Evolutionary conservation across 2,329 filamentous ascomycete species (phyloP), one percentile per base, ranked within the genome.

Genomic region (Cephalotrichum gorgonifer): DNA sequence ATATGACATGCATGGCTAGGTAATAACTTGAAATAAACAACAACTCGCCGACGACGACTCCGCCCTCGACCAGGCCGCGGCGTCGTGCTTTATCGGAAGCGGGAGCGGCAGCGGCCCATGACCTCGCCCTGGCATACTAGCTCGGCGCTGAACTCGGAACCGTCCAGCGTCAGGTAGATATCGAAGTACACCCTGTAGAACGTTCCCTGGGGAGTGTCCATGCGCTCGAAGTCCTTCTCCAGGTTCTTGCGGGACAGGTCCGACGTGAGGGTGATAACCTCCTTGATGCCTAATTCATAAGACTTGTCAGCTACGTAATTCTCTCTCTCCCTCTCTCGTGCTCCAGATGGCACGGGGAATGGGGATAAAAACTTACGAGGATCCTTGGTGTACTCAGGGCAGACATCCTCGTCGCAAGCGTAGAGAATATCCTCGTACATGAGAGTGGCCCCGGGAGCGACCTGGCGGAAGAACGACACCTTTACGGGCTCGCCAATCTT

Each of bases 351-450:
- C n/a, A n/a, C n/a, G n/a, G n/a, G n/a, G 15, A 42, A 14, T 11
- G 4, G 26, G 15, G 17, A n/a, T 12, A 7, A 3, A 3, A 54
- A 86, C 90, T 83, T 83, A 95, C 93, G 88, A 58, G 93, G 91
- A 79, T 98, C 93, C 67, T 97, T 98, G 57, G 91, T 97, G 66
- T 98, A 98, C 66, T 97, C 93, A 1, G 93, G 93, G 68, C 91
- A 97, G 47, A 95, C 88, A 64, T 98, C 93, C 55, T 97, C 93
- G 62, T 98, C 93, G 62, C 93, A 98, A 46, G 91, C 93, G 65
- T 96, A 97, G 51, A 97, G 69, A 48, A 97, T 91, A 70, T 98
- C 93, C 73, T 98, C 93, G 65, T 98, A 98, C 93, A 98, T 97
- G 58, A 98, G 81, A 1, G 91, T 97, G 30, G 93, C 93, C 45